These are phyloP conservation scores for Lyophyllum decastes DNA, from an alignment of 768 basidiomycete species.

Conservation along the genomic window DNA sequence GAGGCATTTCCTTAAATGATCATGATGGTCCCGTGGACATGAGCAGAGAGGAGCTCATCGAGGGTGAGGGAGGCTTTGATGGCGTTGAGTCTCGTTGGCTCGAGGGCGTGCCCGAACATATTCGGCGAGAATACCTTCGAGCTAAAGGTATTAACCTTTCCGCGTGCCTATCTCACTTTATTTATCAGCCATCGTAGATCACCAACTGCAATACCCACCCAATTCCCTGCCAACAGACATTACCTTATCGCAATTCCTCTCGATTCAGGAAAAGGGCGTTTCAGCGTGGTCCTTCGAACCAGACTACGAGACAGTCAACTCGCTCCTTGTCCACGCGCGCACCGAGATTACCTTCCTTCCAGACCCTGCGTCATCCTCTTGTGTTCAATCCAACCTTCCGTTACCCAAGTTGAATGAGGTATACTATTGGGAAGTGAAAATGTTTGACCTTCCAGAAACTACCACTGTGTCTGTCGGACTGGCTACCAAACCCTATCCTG, in stretches of 20 bases:
- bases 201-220: slow-evolving; percentile 86
- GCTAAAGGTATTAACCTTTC: slow-evolving; percentile 70
- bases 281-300: slow-evolving; percentile 99
- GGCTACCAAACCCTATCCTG: slow-evolving; percentile 96
- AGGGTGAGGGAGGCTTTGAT: slow-evolving; percentile 92
- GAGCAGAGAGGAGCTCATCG: slow-evolving; percentile 86
- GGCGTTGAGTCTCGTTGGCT: slow-evolving; percentile 93
- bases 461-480: slow-evolving; percentile 92
- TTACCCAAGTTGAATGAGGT: slow-evolving; percentile 98
- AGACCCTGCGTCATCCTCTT: slow-evolving; percentile 92
- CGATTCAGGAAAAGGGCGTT: slow-evolving; percentile 99
- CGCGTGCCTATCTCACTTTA: slow-evolving; percentile 3
- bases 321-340: slow-evolving; percentile 89
- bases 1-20: slow-evolving; percentile 81
- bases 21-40: slow-evolving; percentile 92
- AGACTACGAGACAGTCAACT: slow-evolving; percentile 93
- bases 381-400: slow-evolving; percentile 95
- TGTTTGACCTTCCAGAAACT: slow-evolving; percentile 91
- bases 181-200: slow-evolving; percentile 47
- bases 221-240: slow-evolving; percentile 98
- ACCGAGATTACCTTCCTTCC: slow-evolving; percentile 98
- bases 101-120: slow-evolving; percentile 71
- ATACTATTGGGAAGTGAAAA: slow-evolving; percentile 99
- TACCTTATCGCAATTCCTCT: slow-evolving; percentile 96
- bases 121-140: slow-evolving; percentile 71